Conservation (phyloP, 2,329 filamentous ascomycete genomes). For the Phialophora chinensis region DNA sequence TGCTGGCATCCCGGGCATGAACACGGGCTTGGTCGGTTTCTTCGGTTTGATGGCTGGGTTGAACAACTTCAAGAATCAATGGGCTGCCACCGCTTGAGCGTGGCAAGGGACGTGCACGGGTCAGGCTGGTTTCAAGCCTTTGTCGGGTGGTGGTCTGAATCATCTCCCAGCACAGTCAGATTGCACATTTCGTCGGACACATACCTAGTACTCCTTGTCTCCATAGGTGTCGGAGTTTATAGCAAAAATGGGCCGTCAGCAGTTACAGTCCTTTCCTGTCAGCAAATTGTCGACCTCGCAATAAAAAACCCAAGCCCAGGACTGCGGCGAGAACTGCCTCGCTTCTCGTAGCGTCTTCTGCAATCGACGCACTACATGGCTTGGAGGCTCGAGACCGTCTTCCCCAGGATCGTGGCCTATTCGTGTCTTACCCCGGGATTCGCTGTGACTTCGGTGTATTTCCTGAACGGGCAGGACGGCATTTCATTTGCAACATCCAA, state of each 20-base stretch:
- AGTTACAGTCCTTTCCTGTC: neutral
- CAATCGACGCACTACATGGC: neutral
- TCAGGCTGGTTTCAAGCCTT: neutral
- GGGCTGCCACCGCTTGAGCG: constrained; percentile 48
- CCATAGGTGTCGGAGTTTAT: constrained; percentile 4
- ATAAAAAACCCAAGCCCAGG: neutral
- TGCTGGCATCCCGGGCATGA: constrained; percentile 64
- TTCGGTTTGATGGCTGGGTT: constrained; percentile 60
- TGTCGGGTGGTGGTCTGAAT: neutral
- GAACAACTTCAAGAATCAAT: constrained; percentile 53
- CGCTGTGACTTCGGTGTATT: constrained; percentile 19
- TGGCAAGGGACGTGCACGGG: neutral
- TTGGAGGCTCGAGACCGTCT: neutral
- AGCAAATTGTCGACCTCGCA: neutral
- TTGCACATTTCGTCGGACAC: constrained; percentile 3
- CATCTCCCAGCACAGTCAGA: neutral
- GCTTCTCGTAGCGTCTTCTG: neutral
- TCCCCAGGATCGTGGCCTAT: neutral
- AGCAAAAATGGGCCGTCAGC: neutral
- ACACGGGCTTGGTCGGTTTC: constrained; percentile 61
- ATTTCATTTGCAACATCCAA: neutral
- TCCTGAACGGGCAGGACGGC: neutral
- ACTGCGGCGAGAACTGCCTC: neutral
- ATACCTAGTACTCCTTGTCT: neutral
- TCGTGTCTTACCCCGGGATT: neutral